phyloP scores from a whole-genome alignment of 2,329 filamentous ascomycete species.

The Fusarium dimerum region DNA sequence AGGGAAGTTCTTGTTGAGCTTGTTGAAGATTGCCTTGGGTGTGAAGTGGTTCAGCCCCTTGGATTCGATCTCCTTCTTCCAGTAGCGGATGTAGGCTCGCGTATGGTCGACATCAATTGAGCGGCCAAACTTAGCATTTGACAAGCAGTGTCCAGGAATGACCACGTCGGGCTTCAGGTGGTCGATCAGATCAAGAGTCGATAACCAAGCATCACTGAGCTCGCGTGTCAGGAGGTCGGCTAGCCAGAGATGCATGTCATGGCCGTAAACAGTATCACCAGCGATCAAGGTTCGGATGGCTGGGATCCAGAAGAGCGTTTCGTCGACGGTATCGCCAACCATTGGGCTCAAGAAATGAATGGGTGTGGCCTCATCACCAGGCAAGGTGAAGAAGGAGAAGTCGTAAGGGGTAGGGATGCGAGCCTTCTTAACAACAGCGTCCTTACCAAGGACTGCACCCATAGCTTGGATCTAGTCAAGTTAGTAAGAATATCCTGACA shows the following conservation, averaged over 20 bases:
- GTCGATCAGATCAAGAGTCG: no score
- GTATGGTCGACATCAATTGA: no score
- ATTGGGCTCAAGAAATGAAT: constrained; percentile 13
- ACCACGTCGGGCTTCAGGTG: no score
- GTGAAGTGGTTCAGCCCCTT: no score
- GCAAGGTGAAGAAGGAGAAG: constrained; percentile 14
- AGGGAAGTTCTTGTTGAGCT: no score
- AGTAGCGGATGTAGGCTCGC: no score
- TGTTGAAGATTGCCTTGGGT: no score
- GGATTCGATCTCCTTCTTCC: no score
- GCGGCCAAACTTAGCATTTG: no score
- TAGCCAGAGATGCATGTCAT: constrained; percentile 11
- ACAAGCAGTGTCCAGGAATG: no score
- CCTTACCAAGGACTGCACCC: constrained; percentile 2
- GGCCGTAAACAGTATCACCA: constrained; percentile 12
- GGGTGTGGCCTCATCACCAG: constrained; percentile 7
- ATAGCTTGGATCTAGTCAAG: constrained; percentile 1
- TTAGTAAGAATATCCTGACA: not conserved
- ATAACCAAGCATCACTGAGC: constrained; percentile 9
- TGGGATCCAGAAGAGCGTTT: constrained; percentile 16
- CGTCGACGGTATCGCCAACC: constrained; percentile 12
- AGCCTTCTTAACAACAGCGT: constrained; percentile 1
- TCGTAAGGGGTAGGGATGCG: constrained; percentile 7
- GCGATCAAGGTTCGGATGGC: constrained; percentile 12
- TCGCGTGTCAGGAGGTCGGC: constrained; percentile 7